phyloP scores from a whole-genome alignment of 176 grass and related monocot species.

The Ampelocalamus luodianensis region DNA sequence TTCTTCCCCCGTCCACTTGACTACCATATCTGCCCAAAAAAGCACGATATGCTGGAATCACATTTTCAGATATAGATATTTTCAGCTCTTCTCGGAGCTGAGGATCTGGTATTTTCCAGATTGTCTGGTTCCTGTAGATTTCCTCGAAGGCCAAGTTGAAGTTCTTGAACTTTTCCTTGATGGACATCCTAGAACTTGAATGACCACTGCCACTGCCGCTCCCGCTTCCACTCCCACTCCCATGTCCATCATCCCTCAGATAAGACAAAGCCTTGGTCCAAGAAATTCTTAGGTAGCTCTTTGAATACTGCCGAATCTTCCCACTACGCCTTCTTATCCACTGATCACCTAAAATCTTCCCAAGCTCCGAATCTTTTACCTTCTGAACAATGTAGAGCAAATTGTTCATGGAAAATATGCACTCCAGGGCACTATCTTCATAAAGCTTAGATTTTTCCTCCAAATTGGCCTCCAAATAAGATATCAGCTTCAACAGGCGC shows the following conservation, averaged over 20 bases:
- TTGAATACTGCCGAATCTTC: conserved; percentile 86
- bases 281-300: conserved; percentile 79
- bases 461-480: conserved; percentile 85
- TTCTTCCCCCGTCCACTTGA: conserved; percentile 75
- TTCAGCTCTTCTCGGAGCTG: conserved; percentile 92
- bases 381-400: conserved; percentile 90
- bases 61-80: conserved; percentile 91
- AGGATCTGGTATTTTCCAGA: conserved; percentile 91
- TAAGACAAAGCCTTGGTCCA: conserved; percentile 83
- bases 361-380: conserved; percentile 90
- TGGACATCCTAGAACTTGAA: conserved; percentile 76
- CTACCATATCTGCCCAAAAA: conserved; percentile 82
- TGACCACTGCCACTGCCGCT: conserved; percentile 57
- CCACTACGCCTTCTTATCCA: conserved; percentile 76
- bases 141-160: conserved; percentile 96
- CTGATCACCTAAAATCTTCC: conserved; percentile 82
- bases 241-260: conserved; percentile 78
- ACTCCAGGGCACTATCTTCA: conserved; percentile 76
- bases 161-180: conserved; percentile 93
- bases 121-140: conserved; percentile 77
- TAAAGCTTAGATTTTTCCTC: conserved; percentile 95
- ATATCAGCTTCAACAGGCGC: conserved; percentile 68
- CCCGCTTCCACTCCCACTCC: conserved; percentile 41
- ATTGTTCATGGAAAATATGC: conserved; percentile 99
- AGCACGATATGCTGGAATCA: conserved; percentile 88